phyloP scores from a whole-genome alignment of 176 grass and related monocot genomes.

The Carex littledalei region DNA sequence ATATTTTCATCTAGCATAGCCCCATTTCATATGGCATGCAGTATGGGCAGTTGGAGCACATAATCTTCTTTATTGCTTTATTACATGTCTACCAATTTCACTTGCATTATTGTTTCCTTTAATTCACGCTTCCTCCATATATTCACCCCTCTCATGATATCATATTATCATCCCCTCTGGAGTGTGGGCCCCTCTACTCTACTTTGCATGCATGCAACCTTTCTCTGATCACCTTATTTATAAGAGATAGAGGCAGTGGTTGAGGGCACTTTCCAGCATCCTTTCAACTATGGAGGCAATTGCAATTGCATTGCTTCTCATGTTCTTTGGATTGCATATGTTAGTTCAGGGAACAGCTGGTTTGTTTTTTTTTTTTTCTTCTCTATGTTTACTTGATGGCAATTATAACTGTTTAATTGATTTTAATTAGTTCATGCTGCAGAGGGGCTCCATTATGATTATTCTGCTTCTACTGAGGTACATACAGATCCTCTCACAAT shows the following conservation, averaged over 20 bases:
- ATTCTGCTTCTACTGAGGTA: conserved; percentile 46
- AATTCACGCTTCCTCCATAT: not conserved
- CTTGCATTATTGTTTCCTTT: not conserved
- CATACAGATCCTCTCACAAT: too few relatives aligned
- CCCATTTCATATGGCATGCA: not conserved
- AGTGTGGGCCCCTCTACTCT: conserved; percentile 9
- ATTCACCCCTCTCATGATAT: not conserved
- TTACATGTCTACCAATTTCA: conserved; percentile 5
- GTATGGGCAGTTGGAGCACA: conserved; percentile 16
- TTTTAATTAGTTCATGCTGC: not conserved
- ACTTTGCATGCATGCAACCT: conserved; percentile 17
- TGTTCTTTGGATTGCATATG: not conserved
- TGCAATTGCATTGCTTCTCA: conserved; percentile 13
- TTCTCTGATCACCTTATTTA: not conserved
- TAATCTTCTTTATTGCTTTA: not conserved
- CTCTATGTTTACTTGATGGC: not conserved
- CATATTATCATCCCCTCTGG: not conserved
- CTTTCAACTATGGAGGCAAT: conserved; percentile 5
- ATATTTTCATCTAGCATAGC: too few relatives aligned
- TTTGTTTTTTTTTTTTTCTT: not conserved
- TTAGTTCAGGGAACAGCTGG: conserved; percentile 6
- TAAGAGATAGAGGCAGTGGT: not conserved
- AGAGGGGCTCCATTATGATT: conserved; percentile 34
- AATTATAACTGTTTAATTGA: not conserved
- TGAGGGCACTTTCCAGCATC: not conserved